Conservation (phyloP, 108 stramenopile genomes). For the Epithemia pelagica region DNA sequence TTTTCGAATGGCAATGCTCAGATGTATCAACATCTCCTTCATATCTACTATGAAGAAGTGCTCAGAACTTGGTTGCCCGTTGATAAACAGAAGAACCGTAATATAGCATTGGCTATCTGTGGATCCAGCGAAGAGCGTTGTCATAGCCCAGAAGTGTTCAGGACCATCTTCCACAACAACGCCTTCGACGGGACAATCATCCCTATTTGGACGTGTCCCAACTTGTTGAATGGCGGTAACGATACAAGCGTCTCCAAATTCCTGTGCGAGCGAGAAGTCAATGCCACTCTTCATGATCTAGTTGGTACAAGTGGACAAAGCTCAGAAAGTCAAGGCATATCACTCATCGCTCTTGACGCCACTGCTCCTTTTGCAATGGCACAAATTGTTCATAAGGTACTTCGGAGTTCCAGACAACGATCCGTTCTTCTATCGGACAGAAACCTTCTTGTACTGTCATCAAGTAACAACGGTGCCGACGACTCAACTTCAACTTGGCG, state of each 20-base stretch:
- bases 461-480: background rate
- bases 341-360: constrained; percentile 23
- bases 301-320: background rate
- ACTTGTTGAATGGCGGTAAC: background rate
- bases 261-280: constrained; percentile 25
- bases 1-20: too few species aligned
- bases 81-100: background rate
- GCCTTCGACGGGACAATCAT: background rate
- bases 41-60: background rate
- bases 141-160: constrained; percentile 3
- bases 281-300: background rate
- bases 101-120: constrained; percentile 15
- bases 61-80: background rate
- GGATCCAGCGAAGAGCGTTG: constrained; percentile 6
- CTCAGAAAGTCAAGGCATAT: background rate
- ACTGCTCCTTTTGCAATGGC: constrained; percentile 12
- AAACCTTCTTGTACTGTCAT: background rate
- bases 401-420: background rate
- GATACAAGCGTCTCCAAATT: background rate
- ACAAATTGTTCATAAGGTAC: constrained; percentile 25
- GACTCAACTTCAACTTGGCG: constrained; percentile 8
- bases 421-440: background rate
- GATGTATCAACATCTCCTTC: background rate
- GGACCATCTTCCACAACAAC: background rate
- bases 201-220: background rate